Evolutionary conservation across 2,329 filamentous ascomycete species (phyloP).

Genomic region (Chaetomiaceae sp.): DNA sequence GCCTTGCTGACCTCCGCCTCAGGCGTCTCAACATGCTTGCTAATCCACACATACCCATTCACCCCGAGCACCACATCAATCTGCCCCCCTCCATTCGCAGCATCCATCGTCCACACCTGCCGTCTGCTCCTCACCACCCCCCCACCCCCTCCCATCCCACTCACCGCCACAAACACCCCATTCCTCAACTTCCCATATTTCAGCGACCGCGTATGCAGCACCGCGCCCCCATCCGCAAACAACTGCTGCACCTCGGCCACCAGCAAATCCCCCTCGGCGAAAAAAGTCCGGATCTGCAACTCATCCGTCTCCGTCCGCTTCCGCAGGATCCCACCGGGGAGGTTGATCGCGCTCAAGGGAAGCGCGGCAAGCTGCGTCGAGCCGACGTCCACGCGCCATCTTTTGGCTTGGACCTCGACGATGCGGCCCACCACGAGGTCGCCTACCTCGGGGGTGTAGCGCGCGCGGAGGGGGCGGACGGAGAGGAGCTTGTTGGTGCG

Average conservation of each 20-base stretch:
- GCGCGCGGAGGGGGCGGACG: slow-evolving; percentile 81
- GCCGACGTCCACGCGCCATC: slow-evolving; percentile 94
- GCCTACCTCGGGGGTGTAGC: slow-evolving; percentile 93
- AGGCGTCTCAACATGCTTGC: slow-evolving; percentile 68
- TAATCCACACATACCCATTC: slow-evolving; percentile 96
- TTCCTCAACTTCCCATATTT: slow-evolving; percentile 96
- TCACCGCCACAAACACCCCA: slow-evolving; percentile 79
- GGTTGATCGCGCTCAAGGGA: slow-evolving; percentile 84
- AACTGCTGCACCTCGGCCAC: slow-evolving; percentile 93
- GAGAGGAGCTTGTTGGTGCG: slow-evolving; percentile 97
- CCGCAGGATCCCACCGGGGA: slow-evolving; percentile 87
- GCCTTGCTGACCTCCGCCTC: slow-evolving; percentile 30
- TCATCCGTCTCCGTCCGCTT: slow-evolving; percentile 94
- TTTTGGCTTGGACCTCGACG: slow-evolving; percentile 84
- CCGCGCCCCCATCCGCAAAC: slow-evolving; percentile 78
- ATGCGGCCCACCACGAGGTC: slow-evolving; percentile 93
- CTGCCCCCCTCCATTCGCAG: slow-evolving; percentile 51
- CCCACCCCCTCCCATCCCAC: slow-evolving; percentile 75
- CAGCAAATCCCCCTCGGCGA: slow-evolving; percentile 88
- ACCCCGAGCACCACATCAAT: slow-evolving; percentile 89
- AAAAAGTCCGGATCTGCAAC: slow-evolving; percentile 95
- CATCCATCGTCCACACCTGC: slow-evolving; percentile 80
- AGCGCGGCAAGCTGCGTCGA: slow-evolving; percentile 80
- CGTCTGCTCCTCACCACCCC: slow-evolving; percentile 79
- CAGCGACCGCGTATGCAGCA: slow-evolving; percentile 81